Evolutionary conservation across 169 alveolate species (phyloP).

Genomic region (Cryptosporidium tyzzeri): DNA sequence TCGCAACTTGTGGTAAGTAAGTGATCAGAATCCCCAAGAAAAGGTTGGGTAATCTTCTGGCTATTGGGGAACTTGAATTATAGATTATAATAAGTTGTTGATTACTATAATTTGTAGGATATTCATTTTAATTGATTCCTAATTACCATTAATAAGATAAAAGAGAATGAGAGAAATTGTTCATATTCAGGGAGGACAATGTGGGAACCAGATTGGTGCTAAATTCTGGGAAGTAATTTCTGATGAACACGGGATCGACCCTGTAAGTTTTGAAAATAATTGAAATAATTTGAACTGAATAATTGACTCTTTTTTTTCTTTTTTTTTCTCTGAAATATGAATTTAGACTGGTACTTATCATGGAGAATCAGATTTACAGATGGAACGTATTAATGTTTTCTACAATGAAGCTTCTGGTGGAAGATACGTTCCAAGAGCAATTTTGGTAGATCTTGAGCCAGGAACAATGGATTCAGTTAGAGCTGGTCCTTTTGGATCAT

Average conservation of each 20-base stretch:
- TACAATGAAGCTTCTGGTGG: slow-evolving; percentile 99
- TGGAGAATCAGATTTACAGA: slow-evolving; percentile 96
- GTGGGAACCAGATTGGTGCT: slow-evolving; percentile 99
- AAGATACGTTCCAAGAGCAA: slow-evolving; percentile 98
- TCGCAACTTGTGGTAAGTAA: slow-evolving; percentile 40
- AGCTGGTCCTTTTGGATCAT: slow-evolving; percentile 97
- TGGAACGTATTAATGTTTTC: slow-evolving; percentile 95
- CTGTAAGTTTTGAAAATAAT: slow-evolving; percentile 83
- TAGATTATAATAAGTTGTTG: slow-evolving; percentile 1
- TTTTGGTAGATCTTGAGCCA: slow-evolving; percentile 98
- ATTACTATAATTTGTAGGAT: not conserved
- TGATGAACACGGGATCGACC: slow-evolving; percentile 99
- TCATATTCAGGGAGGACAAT: slow-evolving; percentile 99
- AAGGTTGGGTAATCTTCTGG: not conserved
- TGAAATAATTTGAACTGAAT: not conserved
- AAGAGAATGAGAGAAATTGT: slow-evolving; percentile 97
- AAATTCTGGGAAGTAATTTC: slow-evolving; percentile 99
- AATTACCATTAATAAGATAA: slow-evolving; percentile 12
- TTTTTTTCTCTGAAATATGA: not conserved
- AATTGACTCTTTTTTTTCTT: not conserved
- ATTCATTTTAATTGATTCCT: slow-evolving; percentile 13
- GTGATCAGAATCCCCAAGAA: not conserved
- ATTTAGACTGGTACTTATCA: slow-evolving; percentile 94
- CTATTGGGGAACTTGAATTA: not conserved
- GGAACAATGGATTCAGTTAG: slow-evolving; percentile 99